Evolutionary conservation across 1,284 basidiomycete genomes (phyloP).

Genomic region (Leccinum pachyderme): DNA sequence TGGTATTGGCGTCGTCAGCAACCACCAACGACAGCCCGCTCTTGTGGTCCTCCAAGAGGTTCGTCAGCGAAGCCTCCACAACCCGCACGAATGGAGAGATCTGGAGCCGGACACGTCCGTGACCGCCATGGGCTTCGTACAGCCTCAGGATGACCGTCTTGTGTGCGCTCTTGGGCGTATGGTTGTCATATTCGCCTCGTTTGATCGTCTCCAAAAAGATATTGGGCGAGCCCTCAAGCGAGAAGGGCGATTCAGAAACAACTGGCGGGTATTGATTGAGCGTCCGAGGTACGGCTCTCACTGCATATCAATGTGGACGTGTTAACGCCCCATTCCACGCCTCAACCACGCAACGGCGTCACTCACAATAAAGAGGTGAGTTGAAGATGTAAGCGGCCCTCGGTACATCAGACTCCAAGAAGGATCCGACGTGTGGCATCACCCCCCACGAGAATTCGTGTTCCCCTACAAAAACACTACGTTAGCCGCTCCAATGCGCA

Average conservation of each 20-base stretch:
- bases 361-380: slow-evolving; percentile 69
- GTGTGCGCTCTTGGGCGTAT: slow-evolving; percentile 41
- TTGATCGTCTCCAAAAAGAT: slow-evolving; percentile 94
- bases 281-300: slow-evolving; percentile 48
- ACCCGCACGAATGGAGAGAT: slow-evolving; percentile 58
- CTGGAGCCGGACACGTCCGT: slow-evolving; percentile 63
- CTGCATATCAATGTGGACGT: slow-evolving; percentile 36
- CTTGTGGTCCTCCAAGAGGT: slow-evolving; percentile 81
- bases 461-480: slow-evolving; percentile 41
- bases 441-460: slow-evolving; percentile 88
- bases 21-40: slow-evolving; percentile 39
- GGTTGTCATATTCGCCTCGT: slow-evolving; percentile 85
- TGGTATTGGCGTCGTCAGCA: slow-evolving; percentile 4
- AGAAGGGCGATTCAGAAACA: slow-evolving; percentile 51
- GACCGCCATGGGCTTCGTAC: slow-evolving; percentile 91
- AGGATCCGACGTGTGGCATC: slow-evolving; percentile 82
- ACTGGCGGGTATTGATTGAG: slow-evolving; percentile 15
- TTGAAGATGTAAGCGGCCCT: slow-evolving; percentile 86
- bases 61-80: slow-evolving; percentile 64
- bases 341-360: slow-evolving; percentile 29
- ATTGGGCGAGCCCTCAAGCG: slow-evolving; percentile 67
- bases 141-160: slow-evolving; percentile 76
- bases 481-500: neutral
- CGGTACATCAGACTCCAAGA: slow-evolving; percentile 82
- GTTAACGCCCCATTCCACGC: slow-evolving; percentile 38